A percentile compares a stretch with the other conserved stretches of the same genome.
These are phyloP conservation scores for Hermanozyma aechmeae DNA, from an alignment of 805 yeast species.

Conservation along the genomic window DNA sequence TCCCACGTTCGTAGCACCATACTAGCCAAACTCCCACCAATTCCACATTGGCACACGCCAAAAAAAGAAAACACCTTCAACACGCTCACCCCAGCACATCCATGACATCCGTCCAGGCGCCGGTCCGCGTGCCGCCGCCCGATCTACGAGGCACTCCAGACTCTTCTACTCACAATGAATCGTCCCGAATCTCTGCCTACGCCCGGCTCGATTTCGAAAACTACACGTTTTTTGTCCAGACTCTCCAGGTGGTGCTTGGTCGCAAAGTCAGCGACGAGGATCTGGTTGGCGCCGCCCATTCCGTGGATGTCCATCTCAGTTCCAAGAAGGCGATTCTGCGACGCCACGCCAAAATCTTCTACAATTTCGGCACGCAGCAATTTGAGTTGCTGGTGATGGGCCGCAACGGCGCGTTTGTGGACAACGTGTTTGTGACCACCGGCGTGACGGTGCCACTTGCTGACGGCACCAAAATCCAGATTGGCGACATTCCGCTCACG, in stretches of 20 bases:
- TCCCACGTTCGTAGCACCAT: too few relatives aligned
- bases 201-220: conserved; percentile 85
- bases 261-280: conserved; percentile 50
- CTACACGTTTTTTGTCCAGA: conserved; percentile 92
- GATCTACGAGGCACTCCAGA: too few relatives aligned
- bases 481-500: conserved; percentile 84
- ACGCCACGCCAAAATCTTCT: conserved; percentile 90
- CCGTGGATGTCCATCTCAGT: conserved; percentile 89
- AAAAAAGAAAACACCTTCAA: too few relatives aligned
- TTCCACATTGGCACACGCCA: too few relatives aligned
- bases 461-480: conserved; percentile 79
- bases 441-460: conserved; percentile 85
- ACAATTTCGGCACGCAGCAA: conserved; percentile 91
- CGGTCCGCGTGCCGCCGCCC: too few relatives aligned
- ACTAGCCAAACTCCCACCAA: too few relatives aligned
- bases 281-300: conserved; percentile 57
- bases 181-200: conserved; percentile 42
- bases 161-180: too few relatives aligned
- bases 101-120: too few relatives aligned
- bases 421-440: conserved; percentile 79
- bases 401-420: conserved; percentile 94
- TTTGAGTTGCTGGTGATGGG: conserved; percentile 90
- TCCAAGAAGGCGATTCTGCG: conserved; percentile 89
- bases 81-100: too few relatives aligned
- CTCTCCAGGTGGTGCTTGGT: conserved; percentile 90